Percentiles rank a stretch among this genome's conserved stretches.
These are phyloP conservation scores for Citrus australasica DNA, from an alignment of 345 rosid genomes.

Conservation along the genomic window DNA sequence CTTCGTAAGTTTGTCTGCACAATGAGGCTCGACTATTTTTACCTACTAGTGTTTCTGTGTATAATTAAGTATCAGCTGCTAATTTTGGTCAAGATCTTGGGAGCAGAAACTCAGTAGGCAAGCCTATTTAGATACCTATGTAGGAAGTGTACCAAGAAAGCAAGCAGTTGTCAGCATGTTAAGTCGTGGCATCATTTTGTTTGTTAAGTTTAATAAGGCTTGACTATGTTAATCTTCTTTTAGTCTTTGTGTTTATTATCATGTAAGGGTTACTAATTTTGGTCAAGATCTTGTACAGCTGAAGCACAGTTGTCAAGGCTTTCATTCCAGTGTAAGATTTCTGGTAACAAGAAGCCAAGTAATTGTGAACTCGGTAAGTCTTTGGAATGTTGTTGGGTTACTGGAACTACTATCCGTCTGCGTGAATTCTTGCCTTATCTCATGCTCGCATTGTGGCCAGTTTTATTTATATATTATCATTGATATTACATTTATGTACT, in stretches of 20 bases:
- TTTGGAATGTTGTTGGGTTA: not conserved
- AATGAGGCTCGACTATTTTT: not conserved
- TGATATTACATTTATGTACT: not conserved
- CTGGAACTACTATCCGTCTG: not conserved
- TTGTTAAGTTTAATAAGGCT: not conserved
- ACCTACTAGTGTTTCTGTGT: not conserved
- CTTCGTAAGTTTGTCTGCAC: not conserved
- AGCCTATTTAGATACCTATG: not conserved
- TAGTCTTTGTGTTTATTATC: not conserved
- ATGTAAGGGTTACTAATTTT: not conserved
- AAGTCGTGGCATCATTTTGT: not conserved
- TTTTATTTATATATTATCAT: not conserved
- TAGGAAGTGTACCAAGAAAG: not conserved
- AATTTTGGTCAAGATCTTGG: slow-evolving; percentile 10
- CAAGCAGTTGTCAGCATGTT: not conserved
- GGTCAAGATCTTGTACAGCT: slow-evolving; percentile 4
- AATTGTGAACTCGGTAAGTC: not conserved
- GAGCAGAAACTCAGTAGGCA: not conserved
- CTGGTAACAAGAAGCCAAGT: not conserved
- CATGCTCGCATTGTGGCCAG: not conserved
- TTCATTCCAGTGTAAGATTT: not conserved
- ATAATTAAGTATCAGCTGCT: not conserved
- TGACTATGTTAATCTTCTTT: not conserved
- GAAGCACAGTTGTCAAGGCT: not conserved
- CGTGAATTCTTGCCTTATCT: not conserved